Evolutionary conservation across 306 rosid genomes (phyloP), one percentile per base, ranked within the genome.

Genomic region (Hippophae rhamnoides): DNA sequence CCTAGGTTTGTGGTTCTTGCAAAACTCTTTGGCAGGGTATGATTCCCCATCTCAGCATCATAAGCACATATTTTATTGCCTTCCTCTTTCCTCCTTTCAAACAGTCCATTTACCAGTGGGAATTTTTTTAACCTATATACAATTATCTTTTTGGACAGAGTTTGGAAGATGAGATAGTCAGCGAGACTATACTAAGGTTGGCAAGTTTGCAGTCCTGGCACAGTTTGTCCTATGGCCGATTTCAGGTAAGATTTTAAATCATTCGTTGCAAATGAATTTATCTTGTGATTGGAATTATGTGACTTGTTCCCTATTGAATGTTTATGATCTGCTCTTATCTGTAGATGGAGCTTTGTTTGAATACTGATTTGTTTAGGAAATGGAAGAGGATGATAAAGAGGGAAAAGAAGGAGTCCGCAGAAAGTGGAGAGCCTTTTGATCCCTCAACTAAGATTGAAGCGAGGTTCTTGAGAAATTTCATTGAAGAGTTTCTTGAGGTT

Each of bases 131-230:
- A 3, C 0, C 50, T 47, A 47, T 47, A 7, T 8, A 14, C 40
- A 14, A 43, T 23, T 38, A 6, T 59, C 45, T 43, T 43, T 6
- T 42, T 50, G 66, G 41, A 63, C 89, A 88, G 96, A 92, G 99
- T 74, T 86, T 92, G 82, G 99, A 86, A 85, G 99, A 92, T 72
- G 99, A 85, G 75, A 76, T 92, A 58, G 99, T 88, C 68, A 92
- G 95, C 64, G 78, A 76, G 72, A 80, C 88, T 23, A 83, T 88
- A 56, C 81, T 92, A 70, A 92, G 78, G 72, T 69, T 88, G 60
- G 96, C 99, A 47, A 81, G 88, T 64, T 78, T 92, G 78, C 86
- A 88, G 75, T 83, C 96, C 38, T 92, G 96, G 99, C 78, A 84
- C 73, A 80, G 96, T 74, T 79, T 92, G 76, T 88, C 96, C 52